Evolutionary conservation across 1,139 yeast species (phyloP).

Genomic region (Pichia norvegensis): DNA sequence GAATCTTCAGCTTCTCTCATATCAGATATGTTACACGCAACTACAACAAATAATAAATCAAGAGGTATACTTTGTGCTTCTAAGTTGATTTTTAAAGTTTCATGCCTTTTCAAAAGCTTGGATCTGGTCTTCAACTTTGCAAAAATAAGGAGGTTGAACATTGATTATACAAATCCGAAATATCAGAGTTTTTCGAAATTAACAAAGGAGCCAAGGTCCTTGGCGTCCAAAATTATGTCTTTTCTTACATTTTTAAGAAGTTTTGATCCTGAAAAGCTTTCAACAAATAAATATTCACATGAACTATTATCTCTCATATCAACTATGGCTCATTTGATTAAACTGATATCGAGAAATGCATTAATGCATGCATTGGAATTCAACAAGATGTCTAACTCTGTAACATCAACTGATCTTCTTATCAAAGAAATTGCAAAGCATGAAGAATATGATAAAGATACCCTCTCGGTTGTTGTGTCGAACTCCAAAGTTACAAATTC

Average conservation of each 20-base stretch:
- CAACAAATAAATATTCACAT: constrained; percentile 38
- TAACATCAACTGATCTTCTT: constrained; percentile 58
- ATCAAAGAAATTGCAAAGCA: constrained; percentile 46
- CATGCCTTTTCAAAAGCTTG: constrained; percentile 68
- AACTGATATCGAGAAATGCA: constrained; percentile 75
- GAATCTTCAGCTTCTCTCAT: constrained; percentile 89
- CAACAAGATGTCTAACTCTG: constrained; percentile 51
- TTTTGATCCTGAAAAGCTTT: constrained; percentile 33
- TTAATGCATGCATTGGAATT: constrained; percentile 64
- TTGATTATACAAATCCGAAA: constrained; percentile 6
- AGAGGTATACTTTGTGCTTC: constrained; percentile 72
- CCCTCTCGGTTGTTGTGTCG: constrained; percentile 26
- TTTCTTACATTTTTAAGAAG: constrained; percentile 66
- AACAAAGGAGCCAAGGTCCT: constrained; percentile 79
- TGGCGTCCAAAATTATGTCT: constrained; percentile 73
- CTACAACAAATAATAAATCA: constrained; percentile 67
- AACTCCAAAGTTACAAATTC: constrained; percentile 69
- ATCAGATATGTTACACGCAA: constrained; percentile 83
- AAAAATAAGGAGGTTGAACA: not conserved
- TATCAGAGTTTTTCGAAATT: constrained; percentile 25
- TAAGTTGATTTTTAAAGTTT: constrained; percentile 63
- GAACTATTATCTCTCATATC: constrained; percentile 78
- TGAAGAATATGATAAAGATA: constrained; percentile 29
- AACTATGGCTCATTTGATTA: constrained; percentile 87
- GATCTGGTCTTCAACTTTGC: constrained; percentile 37